Conservation (phyloP, 208 protist species). For the Leishmania gerbilli region DNA sequence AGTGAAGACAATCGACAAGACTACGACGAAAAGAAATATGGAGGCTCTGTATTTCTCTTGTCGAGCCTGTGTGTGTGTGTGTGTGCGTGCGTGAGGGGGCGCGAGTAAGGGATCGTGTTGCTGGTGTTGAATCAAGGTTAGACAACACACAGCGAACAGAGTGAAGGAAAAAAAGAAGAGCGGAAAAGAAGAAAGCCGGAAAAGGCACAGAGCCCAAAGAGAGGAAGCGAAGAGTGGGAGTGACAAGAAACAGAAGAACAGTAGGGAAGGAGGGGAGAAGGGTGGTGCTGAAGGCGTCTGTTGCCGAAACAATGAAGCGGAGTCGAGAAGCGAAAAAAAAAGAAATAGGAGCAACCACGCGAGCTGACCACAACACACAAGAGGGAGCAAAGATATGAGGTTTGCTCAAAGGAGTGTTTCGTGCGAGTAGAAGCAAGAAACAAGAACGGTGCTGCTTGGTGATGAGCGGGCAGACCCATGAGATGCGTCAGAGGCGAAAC, state of each 20-base stretch:
- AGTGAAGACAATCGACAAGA: background rate
- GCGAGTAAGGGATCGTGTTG: constrained; percentile 1
- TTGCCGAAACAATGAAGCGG: background rate
- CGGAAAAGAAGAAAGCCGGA: constrained; percentile 7
- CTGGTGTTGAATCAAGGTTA: background rate
- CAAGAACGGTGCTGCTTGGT: background rate
- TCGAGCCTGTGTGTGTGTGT: background rate
- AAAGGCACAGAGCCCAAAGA: constrained; percentile 11
- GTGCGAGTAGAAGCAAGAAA: background rate
- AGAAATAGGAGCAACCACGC: background rate
- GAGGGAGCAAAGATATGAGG: background rate
- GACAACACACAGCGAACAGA: background rate
- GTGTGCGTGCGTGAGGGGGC: background rate
- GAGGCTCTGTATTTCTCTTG: background rate
- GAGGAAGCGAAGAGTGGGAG: constrained; percentile 1
- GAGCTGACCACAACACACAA: background rate
- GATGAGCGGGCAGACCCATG: background rate
- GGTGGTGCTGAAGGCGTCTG: background rate
- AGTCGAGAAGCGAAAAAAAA: background rate
- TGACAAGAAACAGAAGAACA: constrained; percentile 11
- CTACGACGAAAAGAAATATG: background rate
- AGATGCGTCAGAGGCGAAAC: background rate
- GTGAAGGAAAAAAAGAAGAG: background rate
- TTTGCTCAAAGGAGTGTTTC: background rate
- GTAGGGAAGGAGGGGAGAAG: background rate